phyloP scores from a whole-genome alignment of 306 rosid species.

The Vigna mungo region DNA sequence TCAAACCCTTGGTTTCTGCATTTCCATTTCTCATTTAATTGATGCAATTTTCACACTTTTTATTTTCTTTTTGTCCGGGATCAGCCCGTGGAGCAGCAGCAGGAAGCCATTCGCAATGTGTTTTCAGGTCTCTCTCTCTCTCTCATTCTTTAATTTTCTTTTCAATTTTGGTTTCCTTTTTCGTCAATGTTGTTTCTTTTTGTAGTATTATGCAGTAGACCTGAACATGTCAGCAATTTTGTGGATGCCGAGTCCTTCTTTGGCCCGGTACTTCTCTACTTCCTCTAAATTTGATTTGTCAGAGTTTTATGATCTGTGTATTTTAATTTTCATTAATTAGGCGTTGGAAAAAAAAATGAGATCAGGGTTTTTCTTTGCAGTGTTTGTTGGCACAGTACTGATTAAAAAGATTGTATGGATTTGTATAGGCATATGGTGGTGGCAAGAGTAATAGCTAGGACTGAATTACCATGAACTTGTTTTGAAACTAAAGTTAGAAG shows the following conservation, averaged over 20 bases:
- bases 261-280: slow-evolving; percentile 70
- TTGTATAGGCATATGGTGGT: slow-evolving; percentile 1
- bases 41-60: slow-evolving; percentile 22
- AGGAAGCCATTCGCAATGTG: slow-evolving; percentile 83
- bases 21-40: background rate
- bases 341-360: background rate
- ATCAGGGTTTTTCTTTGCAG: slow-evolving; percentile 2
- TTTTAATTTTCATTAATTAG: background rate
- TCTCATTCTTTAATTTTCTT: background rate
- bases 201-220: slow-evolving; percentile 85
- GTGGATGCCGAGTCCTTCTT: slow-evolving; percentile 83
- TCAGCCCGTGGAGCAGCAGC: slow-evolving; percentile 90
- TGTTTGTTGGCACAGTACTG: background rate
- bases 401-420: slow-evolving; percentile 1
- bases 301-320: background rate
- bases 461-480: slow-evolving; percentile 20
- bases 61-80: slow-evolving; percentile 45
- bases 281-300: slow-evolving; percentile 3
- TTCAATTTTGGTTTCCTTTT: background rate
- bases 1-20: background rate
- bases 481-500: slow-evolving; percentile 25
- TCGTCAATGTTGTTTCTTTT: slow-evolving; percentile 32
- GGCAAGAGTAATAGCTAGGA: slow-evolving; percentile 17
- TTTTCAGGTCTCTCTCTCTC: slow-evolving; percentile 66
- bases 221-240: slow-evolving; percentile 90